Conservation (phyloP, 306 rosid species). For the Hylodesmum podocarpum region DNA sequence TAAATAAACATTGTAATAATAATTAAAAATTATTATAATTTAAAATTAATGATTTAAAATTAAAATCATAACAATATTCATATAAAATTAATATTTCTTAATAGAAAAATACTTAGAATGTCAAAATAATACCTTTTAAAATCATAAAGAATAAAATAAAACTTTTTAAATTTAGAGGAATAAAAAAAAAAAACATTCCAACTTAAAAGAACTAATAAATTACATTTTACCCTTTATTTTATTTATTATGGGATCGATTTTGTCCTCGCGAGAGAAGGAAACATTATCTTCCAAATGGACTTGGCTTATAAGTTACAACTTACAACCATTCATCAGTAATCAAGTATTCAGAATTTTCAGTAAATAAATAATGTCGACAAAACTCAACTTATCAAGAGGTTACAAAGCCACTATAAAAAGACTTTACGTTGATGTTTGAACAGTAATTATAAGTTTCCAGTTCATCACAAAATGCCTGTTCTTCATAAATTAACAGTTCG, state of each 20-base stretch:
- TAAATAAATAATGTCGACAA: background rate
- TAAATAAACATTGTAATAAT: no score
- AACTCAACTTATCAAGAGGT: background rate
- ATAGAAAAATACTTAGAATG: no score
- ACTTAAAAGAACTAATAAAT: no score
- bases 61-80: no score
- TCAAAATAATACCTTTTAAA: no score
- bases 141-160: no score
- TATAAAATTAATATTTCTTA: no score
- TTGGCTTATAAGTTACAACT: background rate
- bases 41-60: no score
- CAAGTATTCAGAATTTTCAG: background rate
- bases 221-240: no score
- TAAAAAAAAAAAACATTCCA: no score
- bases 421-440: background rate
- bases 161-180: no score
- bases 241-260: background rate
- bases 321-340: background rate
- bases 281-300: background rate
- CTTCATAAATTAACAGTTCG: slow-evolving; percentile 22
- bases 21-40: no score
- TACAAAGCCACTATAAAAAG: background rate
- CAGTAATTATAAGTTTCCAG: background rate
- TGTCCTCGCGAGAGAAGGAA: background rate
- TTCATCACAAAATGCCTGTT: background rate